These are phyloP conservation scores for Globisporangium solare DNA, from an alignment of 352 stramenopile species.

Conservation along the genomic window DNA sequence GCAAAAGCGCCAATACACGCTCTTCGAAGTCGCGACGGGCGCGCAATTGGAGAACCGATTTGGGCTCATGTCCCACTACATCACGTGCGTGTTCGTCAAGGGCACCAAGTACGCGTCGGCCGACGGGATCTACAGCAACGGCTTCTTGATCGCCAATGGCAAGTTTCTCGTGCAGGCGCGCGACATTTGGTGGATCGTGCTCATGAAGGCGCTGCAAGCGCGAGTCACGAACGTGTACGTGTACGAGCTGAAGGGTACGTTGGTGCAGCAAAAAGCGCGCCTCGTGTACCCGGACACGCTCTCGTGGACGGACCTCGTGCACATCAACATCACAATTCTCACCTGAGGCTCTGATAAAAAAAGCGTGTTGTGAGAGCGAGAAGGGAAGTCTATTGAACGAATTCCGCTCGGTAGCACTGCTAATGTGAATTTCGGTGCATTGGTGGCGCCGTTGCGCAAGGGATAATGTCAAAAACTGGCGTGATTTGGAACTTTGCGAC, in stretches of 20 bases:
- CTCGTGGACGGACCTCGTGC: not conserved
- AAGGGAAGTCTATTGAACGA: no score
- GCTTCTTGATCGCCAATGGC: constrained; percentile 34
- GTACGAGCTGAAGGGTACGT: constrained; percentile 2
- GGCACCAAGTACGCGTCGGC: constrained; percentile 15
- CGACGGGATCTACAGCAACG: constrained; percentile 23
- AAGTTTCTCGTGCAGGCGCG: constrained; percentile 24
- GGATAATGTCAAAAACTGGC: no score
- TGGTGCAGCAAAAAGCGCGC: constrained; percentile 6
- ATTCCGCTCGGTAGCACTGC: no score
- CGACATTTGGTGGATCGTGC: constrained; percentile 9
- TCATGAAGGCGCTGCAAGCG: constrained; percentile 12
- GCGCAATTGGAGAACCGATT: constrained; percentile 19
- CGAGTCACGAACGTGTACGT: constrained; percentile 1
- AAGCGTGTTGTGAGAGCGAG: no score
- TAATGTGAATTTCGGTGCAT: no score
- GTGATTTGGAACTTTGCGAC: no score
- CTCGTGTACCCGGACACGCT: constrained; percentile 7
- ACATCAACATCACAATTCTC: not conserved
- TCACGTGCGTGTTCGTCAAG: constrained; percentile 8
- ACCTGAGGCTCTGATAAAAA: not conserved
- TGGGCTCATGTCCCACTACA: constrained; percentile 3
- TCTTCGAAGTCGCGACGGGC: constrained; percentile 25
- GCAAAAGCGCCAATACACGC: constrained; percentile 19
- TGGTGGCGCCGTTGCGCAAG: no score